These are phyloP conservation scores for Leishmania aethiopica DNA, from an alignment of 208 protist species.

Conservation along the genomic window DNA sequence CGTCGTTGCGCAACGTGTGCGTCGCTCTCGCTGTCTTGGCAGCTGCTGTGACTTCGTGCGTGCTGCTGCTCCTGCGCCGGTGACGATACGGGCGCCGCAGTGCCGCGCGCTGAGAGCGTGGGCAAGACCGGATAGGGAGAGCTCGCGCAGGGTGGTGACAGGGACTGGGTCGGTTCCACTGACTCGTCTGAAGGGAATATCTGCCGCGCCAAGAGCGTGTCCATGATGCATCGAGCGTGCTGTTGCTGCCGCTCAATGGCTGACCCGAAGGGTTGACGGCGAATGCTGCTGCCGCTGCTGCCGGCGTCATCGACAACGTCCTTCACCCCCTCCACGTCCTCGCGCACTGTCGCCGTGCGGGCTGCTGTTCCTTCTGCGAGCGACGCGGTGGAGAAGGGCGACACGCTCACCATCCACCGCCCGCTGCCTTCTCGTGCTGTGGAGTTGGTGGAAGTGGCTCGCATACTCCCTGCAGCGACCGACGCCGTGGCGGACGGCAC, in stretches of 20 bases:
- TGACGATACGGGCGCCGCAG: background rate
- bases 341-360: background rate
- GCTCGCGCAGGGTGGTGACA: background rate
- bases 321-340: background rate
- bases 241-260: background rate
- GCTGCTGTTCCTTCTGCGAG: background rate
- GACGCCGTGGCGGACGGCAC: background rate
- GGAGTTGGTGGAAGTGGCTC: background rate
- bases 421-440: constrained; percentile 17
- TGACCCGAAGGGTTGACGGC: background rate
- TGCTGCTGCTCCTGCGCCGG: background rate
- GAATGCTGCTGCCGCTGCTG: background rate
- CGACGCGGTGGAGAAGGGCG: constrained; percentile 32
- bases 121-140: constrained; percentile 21
- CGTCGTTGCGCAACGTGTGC: no score
- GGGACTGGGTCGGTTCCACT: background rate
- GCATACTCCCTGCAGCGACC: background rate
- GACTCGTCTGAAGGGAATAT: constrained; percentile 8
- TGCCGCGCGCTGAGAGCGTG: constrained; percentile 9
- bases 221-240: constrained; percentile 22
- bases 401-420: constrained; percentile 33
- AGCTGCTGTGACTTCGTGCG: background rate
- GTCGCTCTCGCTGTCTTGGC: background rate
- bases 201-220: constrained; percentile 26
- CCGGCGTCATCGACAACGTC: background rate